A percentile compares a stretch with the other conserved stretches of the same genome.
phyloP scores from a whole-genome alignment of 371 early-diverging fungal genomes.

The Parasitella parasitica region DNA sequence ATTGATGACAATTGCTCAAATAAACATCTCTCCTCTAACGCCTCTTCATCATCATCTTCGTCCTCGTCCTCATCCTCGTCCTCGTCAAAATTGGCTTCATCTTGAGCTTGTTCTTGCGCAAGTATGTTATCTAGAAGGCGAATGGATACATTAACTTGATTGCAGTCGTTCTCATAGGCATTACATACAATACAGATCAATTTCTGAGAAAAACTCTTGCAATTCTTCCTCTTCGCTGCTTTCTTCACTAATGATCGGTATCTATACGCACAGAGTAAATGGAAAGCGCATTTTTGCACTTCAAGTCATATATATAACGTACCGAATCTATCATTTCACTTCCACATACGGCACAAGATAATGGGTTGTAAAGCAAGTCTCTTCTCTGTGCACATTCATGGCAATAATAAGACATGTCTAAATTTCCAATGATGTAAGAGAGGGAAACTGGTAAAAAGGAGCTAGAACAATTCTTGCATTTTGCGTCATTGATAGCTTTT shows the following conservation, averaged over 20 bases:
- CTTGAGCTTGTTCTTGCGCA: neutral
- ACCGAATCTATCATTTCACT: neutral
- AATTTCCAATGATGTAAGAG: neutral
- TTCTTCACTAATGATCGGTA: neutral
- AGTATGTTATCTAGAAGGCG: neutral
- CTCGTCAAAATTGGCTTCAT: neutral
- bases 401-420: slow-evolving; percentile 5
- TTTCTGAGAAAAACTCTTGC: neutral
- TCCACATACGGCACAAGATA: slow-evolving; percentile 1
- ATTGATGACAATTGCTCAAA: slow-evolving; percentile 7
- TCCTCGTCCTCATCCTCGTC: slow-evolving; percentile 3
- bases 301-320: neutral
- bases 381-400: slow-evolving; percentile 11
- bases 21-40: slow-evolving; percentile 12
- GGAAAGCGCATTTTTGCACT: neutral
- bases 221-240: neutral
- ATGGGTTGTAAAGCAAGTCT: neutral
- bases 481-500: no score
- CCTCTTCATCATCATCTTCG: slow-evolving; percentile 3
- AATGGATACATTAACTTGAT: neutral
- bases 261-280: neutral
- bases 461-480: no score
- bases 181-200: neutral
- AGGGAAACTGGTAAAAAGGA: neutral
- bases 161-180: neutral